Percentiles rank a stretch among this genome's conserved stretches.
phyloP scores from a whole-genome alignment of 768 basidiomycete species.

The Boletus reticuloceps region DNA sequence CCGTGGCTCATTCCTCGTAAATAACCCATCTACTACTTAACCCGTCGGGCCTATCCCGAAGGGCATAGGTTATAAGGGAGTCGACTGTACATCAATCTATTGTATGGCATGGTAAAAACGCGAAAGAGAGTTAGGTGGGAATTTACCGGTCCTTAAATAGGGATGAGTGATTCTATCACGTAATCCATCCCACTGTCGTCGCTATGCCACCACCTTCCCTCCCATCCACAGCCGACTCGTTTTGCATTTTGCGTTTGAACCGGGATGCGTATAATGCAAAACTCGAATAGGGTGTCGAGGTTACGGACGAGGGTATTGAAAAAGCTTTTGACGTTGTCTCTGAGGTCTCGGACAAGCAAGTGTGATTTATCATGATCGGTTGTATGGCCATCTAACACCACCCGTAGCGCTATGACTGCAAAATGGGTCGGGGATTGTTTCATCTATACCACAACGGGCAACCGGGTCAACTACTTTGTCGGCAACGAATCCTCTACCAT shows the following conservation, averaged over 20 bases:
- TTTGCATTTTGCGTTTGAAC: conserved; percentile 89
- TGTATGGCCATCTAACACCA: not conserved
- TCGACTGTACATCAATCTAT: too few species aligned
- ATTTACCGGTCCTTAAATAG: too few species aligned
- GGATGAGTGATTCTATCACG: too few species aligned
- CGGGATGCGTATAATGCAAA: conserved; percentile 81
- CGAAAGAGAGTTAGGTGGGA: too few species aligned
- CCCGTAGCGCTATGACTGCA: conserved; percentile 78
- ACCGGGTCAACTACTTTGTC: conserved; percentile 92
- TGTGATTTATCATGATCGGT: conserved; percentile 20
- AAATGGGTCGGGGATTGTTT: conserved; percentile 99
- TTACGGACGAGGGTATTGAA: conserved; percentile 92
- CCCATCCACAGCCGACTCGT: too few species aligned
- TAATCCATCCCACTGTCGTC: too few species aligned
- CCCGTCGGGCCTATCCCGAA: too few species aligned
- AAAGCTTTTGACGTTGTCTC: conserved; percentile 93
- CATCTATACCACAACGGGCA: conserved; percentile 87
- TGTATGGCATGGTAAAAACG: too few species aligned
- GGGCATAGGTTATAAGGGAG: too few species aligned
- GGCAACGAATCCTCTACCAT: conserved; percentile 92
- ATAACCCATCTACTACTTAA: too few species aligned
- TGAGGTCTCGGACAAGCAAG: conserved; percentile 80
- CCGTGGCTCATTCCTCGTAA: too few species aligned
- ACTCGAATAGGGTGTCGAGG: conserved; percentile 69
- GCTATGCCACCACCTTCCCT: too few species aligned